Percentiles rank a stretch among this genome's conserved stretches.
Evolutionary conservation across 2,329 filamentous ascomycete genomes (phyloP).

Genomic region (Paecilomyces dactylethromorphus): DNA sequence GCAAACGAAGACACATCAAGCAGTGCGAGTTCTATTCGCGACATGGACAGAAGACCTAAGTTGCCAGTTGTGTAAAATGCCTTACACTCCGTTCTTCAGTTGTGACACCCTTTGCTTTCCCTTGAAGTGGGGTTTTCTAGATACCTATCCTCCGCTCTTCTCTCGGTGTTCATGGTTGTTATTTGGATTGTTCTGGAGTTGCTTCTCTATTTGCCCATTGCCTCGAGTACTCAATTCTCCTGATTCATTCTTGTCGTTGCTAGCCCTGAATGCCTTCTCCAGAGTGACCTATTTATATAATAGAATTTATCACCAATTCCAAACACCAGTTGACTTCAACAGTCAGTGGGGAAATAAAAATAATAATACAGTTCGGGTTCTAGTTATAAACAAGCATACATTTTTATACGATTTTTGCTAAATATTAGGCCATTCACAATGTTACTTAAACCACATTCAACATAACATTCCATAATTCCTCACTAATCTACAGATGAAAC

Average conservation of each 20-base stretch:
- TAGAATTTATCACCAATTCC: too few species aligned
- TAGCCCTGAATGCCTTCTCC: background rate
- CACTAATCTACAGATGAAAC: background rate
- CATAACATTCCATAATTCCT: background rate
- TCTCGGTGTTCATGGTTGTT: background rate
- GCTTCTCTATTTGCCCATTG: background rate
- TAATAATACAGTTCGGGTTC: too few species aligned
- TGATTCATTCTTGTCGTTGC: background rate
- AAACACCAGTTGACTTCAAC: too few species aligned
- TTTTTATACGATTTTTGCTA: too few species aligned
- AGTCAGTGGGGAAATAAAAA: too few species aligned
- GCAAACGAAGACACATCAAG: conserved; percentile 63
- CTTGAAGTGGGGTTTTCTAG: background rate
- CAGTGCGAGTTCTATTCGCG: conserved; percentile 69
- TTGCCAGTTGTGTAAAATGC: background rate
- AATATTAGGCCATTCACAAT: too few species aligned
- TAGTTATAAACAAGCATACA: too few species aligned
- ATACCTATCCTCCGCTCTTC: background rate
- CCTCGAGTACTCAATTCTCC: background rate
- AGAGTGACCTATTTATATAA: too few species aligned
- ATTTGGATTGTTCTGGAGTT: too few species aligned
- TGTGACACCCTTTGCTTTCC: background rate
- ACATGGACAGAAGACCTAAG: conserved; percentile 32
- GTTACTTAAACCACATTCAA: background rate
- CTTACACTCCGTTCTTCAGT: background rate